These are phyloP conservation scores for Lenzites betulinus DNA, from an alignment of 768 basidiomycete genomes.

Conservation along the genomic window DNA sequence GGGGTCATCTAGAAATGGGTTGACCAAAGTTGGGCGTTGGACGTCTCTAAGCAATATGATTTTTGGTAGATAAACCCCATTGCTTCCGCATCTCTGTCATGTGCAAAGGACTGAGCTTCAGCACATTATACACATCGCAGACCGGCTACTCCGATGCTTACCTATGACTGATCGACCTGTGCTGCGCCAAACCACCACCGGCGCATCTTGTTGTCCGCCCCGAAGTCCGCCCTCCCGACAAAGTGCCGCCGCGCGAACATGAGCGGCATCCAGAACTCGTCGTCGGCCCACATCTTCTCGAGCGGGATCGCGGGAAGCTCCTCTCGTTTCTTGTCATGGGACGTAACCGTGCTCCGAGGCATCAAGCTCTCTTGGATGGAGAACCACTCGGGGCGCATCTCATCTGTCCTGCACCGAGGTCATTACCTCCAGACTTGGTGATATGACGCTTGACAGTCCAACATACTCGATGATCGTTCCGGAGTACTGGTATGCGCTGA, in stretches of 20 bases:
- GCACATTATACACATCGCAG: too few relatives aligned
- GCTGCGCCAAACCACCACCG: slow-evolving; percentile 40
- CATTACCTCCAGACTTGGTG: background rate
- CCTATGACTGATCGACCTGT: background rate
- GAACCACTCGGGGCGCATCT: slow-evolving; percentile 89
- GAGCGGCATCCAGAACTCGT: slow-evolving; percentile 68
- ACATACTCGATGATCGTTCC: slow-evolving; percentile 69
- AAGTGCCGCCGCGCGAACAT: slow-evolving; percentile 47
- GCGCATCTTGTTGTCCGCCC: slow-evolving; percentile 26
- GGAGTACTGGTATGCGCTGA: slow-evolving; percentile 58
- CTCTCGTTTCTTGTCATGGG: background rate
- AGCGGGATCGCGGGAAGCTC: slow-evolving; percentile 55
- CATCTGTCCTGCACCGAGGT: slow-evolving; percentile 63
- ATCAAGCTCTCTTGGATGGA: slow-evolving; percentile 31
- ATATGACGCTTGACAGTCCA: background rate
- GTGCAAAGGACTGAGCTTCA: too few relatives aligned
- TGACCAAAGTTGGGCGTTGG: too few relatives aligned
- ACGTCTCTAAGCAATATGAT: too few relatives aligned
- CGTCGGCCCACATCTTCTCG: slow-evolving; percentile 62
- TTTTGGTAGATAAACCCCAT: too few relatives aligned
- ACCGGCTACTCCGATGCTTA: background rate
- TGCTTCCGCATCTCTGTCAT: too few relatives aligned
- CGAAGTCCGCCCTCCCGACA: slow-evolving; percentile 52
- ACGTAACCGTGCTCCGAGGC: slow-evolving; percentile 1
- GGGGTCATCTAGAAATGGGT: too few relatives aligned